These are phyloP conservation scores for Amaranthus palmeri DNA, from an alignment of 148 eudicot species.

Conservation along the genomic window DNA sequence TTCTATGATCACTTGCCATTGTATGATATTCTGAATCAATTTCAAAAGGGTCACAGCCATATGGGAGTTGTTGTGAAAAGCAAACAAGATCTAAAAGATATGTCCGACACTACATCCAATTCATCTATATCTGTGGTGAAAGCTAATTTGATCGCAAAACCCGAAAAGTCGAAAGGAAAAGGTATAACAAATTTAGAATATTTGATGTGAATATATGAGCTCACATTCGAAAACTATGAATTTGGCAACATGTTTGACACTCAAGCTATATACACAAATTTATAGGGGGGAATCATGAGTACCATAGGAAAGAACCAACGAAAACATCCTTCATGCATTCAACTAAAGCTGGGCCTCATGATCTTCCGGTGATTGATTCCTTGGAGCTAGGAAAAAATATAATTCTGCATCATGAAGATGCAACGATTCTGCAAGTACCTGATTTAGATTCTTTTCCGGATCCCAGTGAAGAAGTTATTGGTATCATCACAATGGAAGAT, in stretches of 20 bases:
- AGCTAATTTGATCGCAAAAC: slow-evolving; percentile 18
- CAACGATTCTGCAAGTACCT: slow-evolving; percentile 16
- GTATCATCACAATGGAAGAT: slow-evolving; percentile 89
- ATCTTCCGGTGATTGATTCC: slow-evolving; percentile 22
- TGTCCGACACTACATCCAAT: slow-evolving; percentile 21
- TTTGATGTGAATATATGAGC: neutral
- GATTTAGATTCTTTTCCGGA: slow-evolving; percentile 29
- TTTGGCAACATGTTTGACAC: slow-evolving; percentile 1
- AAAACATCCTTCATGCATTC: slow-evolving; percentile 33
- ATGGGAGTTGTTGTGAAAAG: slow-evolving; percentile 70
- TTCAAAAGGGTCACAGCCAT: slow-evolving; percentile 78
- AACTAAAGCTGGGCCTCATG: slow-evolving; percentile 28
- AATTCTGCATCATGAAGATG: slow-evolving; percentile 17
- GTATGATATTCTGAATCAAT: slow-evolving; percentile 61
- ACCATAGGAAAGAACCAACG: slow-evolving; percentile 20
- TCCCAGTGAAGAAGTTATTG: slow-evolving; percentile 55
- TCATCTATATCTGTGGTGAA: slow-evolving; percentile 14
- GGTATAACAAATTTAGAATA: slow-evolving; percentile 18
- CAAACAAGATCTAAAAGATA: slow-evolving; percentile 18
- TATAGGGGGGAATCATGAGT: slow-evolving; percentile 22
- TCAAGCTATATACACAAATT: slow-evolving; percentile 5
- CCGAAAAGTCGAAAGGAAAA: slow-evolving; percentile 24
- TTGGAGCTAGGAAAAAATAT: slow-evolving; percentile 22
- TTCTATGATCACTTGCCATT: slow-evolving; percentile 55
- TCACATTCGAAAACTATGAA: neutral